Conservation (phyloP, 2,329 filamentous ascomycete species). For the Claviceps sp. region DNA sequence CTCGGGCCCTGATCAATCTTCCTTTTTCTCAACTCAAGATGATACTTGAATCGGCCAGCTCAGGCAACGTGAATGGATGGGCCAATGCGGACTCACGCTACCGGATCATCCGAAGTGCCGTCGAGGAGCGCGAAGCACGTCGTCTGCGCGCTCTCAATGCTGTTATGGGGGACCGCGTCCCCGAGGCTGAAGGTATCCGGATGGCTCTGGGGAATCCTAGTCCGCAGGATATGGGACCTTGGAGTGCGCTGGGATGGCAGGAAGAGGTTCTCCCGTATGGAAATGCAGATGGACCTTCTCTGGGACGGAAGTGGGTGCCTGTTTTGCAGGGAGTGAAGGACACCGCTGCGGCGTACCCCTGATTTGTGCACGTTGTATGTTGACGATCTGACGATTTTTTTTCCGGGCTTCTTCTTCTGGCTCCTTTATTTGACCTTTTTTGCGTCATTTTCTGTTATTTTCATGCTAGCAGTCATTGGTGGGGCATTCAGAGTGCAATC, state of each 20-base stretch:
- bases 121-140: constrained; percentile 44
- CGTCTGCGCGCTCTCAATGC: constrained; percentile 34
- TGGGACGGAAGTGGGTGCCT: constrained; percentile 33
- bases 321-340: constrained; percentile 14
- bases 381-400: constrained; percentile 5
- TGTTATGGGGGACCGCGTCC: constrained; percentile 22
- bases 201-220: constrained; percentile 24
- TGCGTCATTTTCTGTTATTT: no score
- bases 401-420: background rate
- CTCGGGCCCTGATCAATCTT: constrained; percentile 54
- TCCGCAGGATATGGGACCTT: constrained; percentile 26
- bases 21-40: constrained; percentile 54
- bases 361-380: constrained; percentile 4
- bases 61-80: constrained; percentile 39
- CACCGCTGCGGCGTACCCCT: constrained; percentile 19
- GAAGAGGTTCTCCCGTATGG: constrained; percentile 27
- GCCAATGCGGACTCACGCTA: constrained; percentile 33
- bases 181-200: constrained; percentile 21
- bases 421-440: background rate
- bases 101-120: constrained; percentile 33
- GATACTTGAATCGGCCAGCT: constrained; percentile 45
- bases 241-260: constrained; percentile 37
- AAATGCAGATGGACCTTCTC: constrained; percentile 26
- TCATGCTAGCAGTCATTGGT: background rate
- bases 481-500: background rate